Base-by-base conservation (phyloP, 2,329 filamentous ascomycete species). In the Colletotrichum spaethianum region DNA sequence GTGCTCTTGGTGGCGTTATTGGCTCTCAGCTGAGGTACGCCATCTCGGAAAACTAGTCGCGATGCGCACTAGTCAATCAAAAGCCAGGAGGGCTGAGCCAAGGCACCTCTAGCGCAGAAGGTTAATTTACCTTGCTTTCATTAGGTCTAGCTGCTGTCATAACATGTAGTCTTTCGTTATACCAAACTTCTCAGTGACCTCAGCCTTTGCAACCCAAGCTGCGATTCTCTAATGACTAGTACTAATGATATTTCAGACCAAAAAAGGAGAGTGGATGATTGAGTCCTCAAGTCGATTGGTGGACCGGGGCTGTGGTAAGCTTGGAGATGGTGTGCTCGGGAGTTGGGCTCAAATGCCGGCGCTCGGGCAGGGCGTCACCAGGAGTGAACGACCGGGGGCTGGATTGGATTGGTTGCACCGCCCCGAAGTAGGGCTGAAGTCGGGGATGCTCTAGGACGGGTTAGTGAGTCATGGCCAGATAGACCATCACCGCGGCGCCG, bases 11-110 rank as follows among this genome's bases (percentile, higher is more conserved):
- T 46, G 67, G 70, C 67, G 67, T 53, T 40, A 3, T 46, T 40
- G 28, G 48, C 36, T 36, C 44, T 73, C 61, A 73, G 70, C 70
- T 66, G 70, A 62, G 36, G 70, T 28, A 60, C 55, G 66, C 63
- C 63, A 57, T 48, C 46, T 57, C 0, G 50, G 16, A 26, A 42
- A 61, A 46, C 70, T 50, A 73, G 60, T 65, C 60, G 28, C 7
- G 14, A 50, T 65, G 26, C 61, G 70, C 59, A 61, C 23, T 52
- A 31, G n/a, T n/a, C n/a, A n/a, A n/a, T n/a, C n/a, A n/a, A 26
- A 9, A 23, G 16, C 20, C n/a, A 42, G 26, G 42, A 36, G 48
- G 46, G 57, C 68, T 71, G 48, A 26, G 55, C 55, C 46, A 55
- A 40, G 38, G 42, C 63, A 6, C 28, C 18, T 28, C 16, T 62